Conservation (phyloP, 108 stramenopile species). For the Cyclotella distinguenda region DNA sequence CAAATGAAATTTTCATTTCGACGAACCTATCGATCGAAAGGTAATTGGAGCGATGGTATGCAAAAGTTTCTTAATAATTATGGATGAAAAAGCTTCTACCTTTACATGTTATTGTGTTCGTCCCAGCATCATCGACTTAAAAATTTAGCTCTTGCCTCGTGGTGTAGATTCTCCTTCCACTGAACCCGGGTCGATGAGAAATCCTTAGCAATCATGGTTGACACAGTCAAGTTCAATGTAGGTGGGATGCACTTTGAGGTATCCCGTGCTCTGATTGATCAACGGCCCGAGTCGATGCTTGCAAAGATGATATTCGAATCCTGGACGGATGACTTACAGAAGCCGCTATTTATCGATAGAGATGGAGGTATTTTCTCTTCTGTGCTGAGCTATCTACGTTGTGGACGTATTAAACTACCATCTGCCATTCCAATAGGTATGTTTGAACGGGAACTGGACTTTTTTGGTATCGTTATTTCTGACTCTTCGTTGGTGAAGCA, state of each 20-base stretch:
- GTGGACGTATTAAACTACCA: conserved; percentile 7
- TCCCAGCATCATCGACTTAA: too few species aligned
- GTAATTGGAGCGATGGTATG: too few species aligned
- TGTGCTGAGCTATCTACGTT: conserved; percentile 35
- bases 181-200: too few species aligned
- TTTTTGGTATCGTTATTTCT: not conserved
- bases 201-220: too few species aligned
- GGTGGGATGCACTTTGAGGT: conserved; percentile 43
- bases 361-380: conserved; percentile 35
- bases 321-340: conserved; percentile 7
- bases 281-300: conserved; percentile 27
- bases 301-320: conserved; percentile 19
- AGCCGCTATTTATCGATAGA: conserved; percentile 38
- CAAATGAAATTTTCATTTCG: too few species aligned
- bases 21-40: too few species aligned
- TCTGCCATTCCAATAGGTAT: not conserved
- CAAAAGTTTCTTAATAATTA: too few species aligned
- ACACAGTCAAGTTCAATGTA: conserved; percentile 30
- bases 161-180: too few species aligned
- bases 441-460: not conserved
- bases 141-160: too few species aligned
- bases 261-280: conserved; percentile 23
- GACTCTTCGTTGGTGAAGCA: too few species aligned
- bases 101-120: too few species aligned
- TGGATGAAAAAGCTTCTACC: too few species aligned